Base-by-base conservation (phyloP, 1,284 basidiomycete genomes). In the Puccinia novopanici region DNA sequence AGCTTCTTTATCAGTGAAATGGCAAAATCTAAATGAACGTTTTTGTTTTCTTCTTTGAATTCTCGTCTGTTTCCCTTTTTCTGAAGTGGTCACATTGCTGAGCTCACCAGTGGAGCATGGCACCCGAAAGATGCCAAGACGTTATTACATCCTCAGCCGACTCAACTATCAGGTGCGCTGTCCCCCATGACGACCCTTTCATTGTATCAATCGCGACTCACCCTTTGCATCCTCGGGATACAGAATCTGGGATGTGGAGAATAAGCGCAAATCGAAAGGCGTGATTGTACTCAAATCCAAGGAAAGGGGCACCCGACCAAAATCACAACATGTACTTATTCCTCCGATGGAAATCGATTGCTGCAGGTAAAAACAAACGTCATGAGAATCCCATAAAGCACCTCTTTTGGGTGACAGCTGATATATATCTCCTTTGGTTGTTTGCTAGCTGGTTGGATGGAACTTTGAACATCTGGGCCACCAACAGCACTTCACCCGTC, bases 221-320 rank as follows among this genome's bases (percentile, higher is more conserved):
- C 37, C 50, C 42, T 50, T 52, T 54, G 48, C 37, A 42, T 55
- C 67, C 59, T 74, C 75, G 72, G 63, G 34, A 34, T 52, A 80
- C 80, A 94, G 94, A 80, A 92, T 99, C 86, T 99, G 97, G 97
- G 92, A 98, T 83, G 89, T 91, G 12, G 92, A 93, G 84, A 90
- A 93, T 84, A 92, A 90, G 84, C 89, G 91, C 67, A 95, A 95
- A 86, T 95, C 98, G 85, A 94, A 94, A 87, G 90, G 90, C 0
- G 93, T 98, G 50, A 95, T 99, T 83, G 94, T 98, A 13, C 92
- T 98, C 83, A 96, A 95, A 86, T 95, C 93, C 24, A 98, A 96
- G 86, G 94, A 96, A 83, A 89, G 95, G 71, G 97, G 97, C n/a
- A 92, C 93, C 22, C 89, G 95, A 98, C 96, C 15, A 95, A 94